Base-by-base conservation (phyloP, 2,329 filamentous ascomycete species). In the Boeremia lycopersici region DNA sequence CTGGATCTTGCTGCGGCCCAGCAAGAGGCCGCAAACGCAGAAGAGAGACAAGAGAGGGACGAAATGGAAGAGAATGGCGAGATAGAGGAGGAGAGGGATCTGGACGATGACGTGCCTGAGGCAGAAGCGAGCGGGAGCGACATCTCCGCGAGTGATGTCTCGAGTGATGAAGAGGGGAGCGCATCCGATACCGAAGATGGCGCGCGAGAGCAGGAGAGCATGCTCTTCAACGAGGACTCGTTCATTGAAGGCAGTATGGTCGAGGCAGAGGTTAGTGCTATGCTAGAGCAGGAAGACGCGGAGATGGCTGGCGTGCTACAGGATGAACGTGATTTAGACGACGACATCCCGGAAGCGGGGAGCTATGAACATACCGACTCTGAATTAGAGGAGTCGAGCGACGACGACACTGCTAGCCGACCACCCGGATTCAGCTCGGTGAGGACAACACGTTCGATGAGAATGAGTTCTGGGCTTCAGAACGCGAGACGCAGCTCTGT, bases 1-100 rank as follows among this genome's bases (percentile, higher is more conserved):
- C 83, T 89, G 68, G 91, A 96, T 69, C 81, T 96, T 38, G 89
- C 89, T 33, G 77, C 78, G 10, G 76, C 76, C 47, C 78, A 80
- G 19, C 86, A 90, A 65, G 74, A 73, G 2, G 69, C 66, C 25
- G 66, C 64, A 2, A 75, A 71, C 30, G 65, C 67, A 12, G 76
- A 72, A 28, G 76, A 68, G 30, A 76, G 77, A 17, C 79, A 74
- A 34, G 75, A 73, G 26, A 75, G 64, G 11, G 80, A 78, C 13
- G 77, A 73, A 6, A 71, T 70, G 56, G 74, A 70, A 19, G 75
- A 71, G 4, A 40, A 48, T 11, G 48, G 39, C 8, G 53, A 48
- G 40, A 60, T 67, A 48, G 63, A 63, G 31, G 60, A 65, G 41
- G 75, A 76, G 48, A 53, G 66, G n/a, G 77, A 78, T 63, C 64